Percentiles rank a stretch among this genome's conserved stretches.
Conservation (phyloP, 192 early-diverging fungal genomes). For the Coemansia biformis region DNA sequence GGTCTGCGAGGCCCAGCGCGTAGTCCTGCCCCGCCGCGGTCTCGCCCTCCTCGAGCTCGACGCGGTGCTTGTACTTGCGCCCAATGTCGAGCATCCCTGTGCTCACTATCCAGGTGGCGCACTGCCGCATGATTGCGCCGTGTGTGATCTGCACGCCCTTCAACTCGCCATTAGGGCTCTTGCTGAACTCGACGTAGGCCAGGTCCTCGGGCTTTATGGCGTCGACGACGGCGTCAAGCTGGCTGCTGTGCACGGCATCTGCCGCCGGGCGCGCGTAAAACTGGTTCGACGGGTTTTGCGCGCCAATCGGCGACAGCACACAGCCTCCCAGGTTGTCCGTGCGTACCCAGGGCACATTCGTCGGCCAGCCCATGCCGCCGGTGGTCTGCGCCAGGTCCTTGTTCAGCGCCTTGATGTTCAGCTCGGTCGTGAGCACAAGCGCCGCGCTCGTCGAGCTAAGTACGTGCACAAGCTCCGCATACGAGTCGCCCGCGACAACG, state of each 20-base stretch:
- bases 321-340: slow-evolving; percentile 68
- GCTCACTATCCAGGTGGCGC: slow-evolving; percentile 45
- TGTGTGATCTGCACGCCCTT: slow-evolving; percentile 81
- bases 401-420: slow-evolving; percentile 66
- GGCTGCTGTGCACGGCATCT: slow-evolving; percentile 9
- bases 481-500: slow-evolving; percentile 74
- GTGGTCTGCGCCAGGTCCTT: slow-evolving; percentile 58
- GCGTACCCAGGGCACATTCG: slow-evolving; percentile 72
- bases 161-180: slow-evolving; percentile 73
- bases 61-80: slow-evolving; percentile 44
- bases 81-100: slow-evolving; percentile 42
- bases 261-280: slow-evolving; percentile 18
- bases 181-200: slow-evolving; percentile 83
- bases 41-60: slow-evolving; percentile 35
- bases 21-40: slow-evolving; percentile 8
- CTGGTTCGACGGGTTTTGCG: slow-evolving; percentile 20
- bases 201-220: slow-evolving; percentile 49
- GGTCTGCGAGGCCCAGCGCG: slow-evolving; percentile 20
- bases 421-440: slow-evolving; percentile 77
- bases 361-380: slow-evolving; percentile 59
- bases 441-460: slow-evolving; percentile 60
- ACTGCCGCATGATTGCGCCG: slow-evolving; percentile 68
- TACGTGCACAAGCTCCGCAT: slow-evolving; percentile 72
- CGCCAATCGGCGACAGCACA: slow-evolving; percentile 47
- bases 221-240: slow-evolving; percentile 17